These are phyloP conservation scores for Hyaloperonospora arabidopsidis DNA, from an alignment of 352 stramenopile genomes.

Conservation along the genomic window DNA sequence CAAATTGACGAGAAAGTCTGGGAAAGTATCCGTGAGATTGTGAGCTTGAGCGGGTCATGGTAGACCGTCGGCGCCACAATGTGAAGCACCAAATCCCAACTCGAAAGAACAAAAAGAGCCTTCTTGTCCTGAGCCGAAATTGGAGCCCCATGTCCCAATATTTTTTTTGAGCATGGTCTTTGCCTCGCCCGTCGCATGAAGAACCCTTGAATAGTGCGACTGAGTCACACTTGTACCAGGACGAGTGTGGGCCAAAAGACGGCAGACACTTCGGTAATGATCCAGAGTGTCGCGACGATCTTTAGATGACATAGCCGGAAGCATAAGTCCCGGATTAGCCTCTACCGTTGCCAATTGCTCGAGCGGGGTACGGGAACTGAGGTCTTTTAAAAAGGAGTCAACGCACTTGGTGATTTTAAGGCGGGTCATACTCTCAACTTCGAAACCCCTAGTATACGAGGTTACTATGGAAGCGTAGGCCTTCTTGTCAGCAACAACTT, in stretches of 20 bases:
- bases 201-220: no score
- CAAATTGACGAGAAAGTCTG: neutral
- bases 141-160: no score
- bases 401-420: neutral
- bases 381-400: neutral
- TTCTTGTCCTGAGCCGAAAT: no score
- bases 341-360: neutral
- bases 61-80: neutral
- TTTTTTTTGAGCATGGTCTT: no score
- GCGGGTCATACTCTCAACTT: neutral
- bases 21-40: neutral
- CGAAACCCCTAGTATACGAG: neutral
- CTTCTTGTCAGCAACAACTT: neutral
- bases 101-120: neutral
- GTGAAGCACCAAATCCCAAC: neutral
- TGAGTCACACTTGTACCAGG: neutral
- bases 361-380: neutral
- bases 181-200: no score
- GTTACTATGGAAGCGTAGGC: neutral
- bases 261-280: neutral
- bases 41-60: neutral
- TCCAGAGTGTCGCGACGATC: neutral
- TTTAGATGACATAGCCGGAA: neutral
- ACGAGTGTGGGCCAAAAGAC: neutral
- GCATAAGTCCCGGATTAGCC: neutral